Conservation (phyloP, 768 basidiomycete genomes). For the Termitomyces sp. region DNA sequence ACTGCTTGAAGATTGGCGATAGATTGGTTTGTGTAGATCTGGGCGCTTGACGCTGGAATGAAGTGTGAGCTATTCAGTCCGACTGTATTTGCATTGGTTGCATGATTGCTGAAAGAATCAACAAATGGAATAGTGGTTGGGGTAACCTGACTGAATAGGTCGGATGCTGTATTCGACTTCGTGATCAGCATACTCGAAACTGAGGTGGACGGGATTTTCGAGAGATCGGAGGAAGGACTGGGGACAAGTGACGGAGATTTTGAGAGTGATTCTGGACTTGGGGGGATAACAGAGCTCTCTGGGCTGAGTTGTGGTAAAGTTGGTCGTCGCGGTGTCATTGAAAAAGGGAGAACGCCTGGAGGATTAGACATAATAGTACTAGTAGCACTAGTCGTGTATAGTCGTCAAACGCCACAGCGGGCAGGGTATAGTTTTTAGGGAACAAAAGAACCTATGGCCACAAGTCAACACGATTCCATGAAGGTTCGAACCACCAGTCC, state of each 20-base stretch:
- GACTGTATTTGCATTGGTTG: conserved; percentile 13
- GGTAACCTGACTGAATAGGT: conserved; percentile 3
- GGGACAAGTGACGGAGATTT: conserved; percentile 7
- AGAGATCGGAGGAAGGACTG: not conserved
- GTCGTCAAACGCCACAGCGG: conserved; percentile 14
- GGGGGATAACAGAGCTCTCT: conserved; percentile 2
- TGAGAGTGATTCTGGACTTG: not conserved
- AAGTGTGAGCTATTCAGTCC: conserved; percentile 10
- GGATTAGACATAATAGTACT: conserved; percentile 8
- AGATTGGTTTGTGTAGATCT: conserved; percentile 18
- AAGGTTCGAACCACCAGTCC: conserved; percentile 10
- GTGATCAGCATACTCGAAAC: not conserved
- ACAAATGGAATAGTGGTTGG: conserved; percentile 14
- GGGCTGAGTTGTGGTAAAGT: not conserved
- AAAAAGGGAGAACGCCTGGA: conserved; percentile 1
- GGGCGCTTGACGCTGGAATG: conserved; percentile 17
- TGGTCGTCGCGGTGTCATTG: conserved; percentile 14
- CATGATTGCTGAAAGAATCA: conserved; percentile 12
- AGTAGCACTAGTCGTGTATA: conserved; percentile 4
- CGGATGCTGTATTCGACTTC: not conserved
- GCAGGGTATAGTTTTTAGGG: conserved; percentile 14
- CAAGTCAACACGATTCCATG: conserved; percentile 6
- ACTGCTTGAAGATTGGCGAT: conserved; percentile 27
- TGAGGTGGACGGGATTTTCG: not conserved
- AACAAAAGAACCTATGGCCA: conserved; percentile 1